Evolutionary conservation across 257 asterid species (phyloP), one percentile per base, ranked within the genome.

Genomic region (Scutellaria baicalensis): DNA sequence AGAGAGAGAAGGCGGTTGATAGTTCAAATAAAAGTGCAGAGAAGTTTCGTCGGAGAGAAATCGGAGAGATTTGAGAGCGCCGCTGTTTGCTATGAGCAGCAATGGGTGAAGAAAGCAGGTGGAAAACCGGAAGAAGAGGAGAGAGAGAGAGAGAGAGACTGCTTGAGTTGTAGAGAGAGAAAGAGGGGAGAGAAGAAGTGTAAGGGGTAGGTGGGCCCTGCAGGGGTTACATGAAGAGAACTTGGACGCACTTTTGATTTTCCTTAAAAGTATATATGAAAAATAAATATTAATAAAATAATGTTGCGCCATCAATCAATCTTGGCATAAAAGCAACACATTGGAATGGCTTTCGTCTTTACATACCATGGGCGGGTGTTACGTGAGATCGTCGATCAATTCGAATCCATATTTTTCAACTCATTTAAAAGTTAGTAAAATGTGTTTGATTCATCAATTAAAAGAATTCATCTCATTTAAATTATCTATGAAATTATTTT

Each of bases 191-290:
- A 14, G 72, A 18, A 69, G 62, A 78, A 77, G 80, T 78, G 76
- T 69, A 63, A 16, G 66, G 68, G 16, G 78, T 1, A 44, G 20
- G 65, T 84, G 97, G 87, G 82, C 38, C 84, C 82, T 14, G 60
- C 65, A 8, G 68, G 84, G 51, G 42, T 77, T 80, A 85, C 89
- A 85, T 91, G 91, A 85, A 81, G 90, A 82, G 97, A 87, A 91
- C 95, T 85, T 91, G 45, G 97, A 91, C 97, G 76, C 88, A 77
- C 78, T 89, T 87, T 69, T 73, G 39, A 70, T 69, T 68, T 67
- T 56, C 56, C 20, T 45, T 17, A 3, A 23, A 59, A 10, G 56
- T 57, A 35, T 16, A 27, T 59, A 74, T 33, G 9, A 1, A 50
- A 54, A 6, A 2, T 0, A 14, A 18, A 68, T n/a, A 42, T 27